Evolutionary conservation across 805 yeast genomes (phyloP), one percentile per base, ranked within the genome.

Genomic region (Barnettozyma siamensis): DNA sequence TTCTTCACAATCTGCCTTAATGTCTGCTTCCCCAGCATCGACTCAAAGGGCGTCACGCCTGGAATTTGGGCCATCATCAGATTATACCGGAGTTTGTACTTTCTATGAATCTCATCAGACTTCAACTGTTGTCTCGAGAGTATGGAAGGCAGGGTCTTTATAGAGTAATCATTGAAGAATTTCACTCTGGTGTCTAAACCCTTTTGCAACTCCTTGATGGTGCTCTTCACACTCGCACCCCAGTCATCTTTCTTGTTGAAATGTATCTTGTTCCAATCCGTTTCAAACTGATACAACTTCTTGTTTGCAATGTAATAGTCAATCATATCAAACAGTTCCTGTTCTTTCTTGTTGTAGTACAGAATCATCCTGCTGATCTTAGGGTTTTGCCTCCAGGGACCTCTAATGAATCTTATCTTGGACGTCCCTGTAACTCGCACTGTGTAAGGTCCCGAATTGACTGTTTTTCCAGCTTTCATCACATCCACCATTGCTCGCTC

Each of bases 41-140:
- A 40, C 5, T 53, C 57, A 42, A 45, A 50, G 2, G 59, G 42
- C 9, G 52, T 46, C 7, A 43, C 38, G 11, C 36, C 47, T 4
- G 29, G 4, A 3, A 42, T 50, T 11, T 54, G 54, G 10, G 40
- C 16, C 16, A 46, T 23, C 47, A 63, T 35, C 3, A 24, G 19
- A 2, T 43, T 37, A 29, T 53, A 57, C 28, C 66, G 50, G 8
- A 13, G 18, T 21, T 55, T 48, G 18, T 59, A 47, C 21, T 40
- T 50, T 10, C 40, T n/a, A 43, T 62, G 59, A 43, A 63, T 50
- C 21, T 23, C 23, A 28, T 53, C 34, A 24, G 60, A 51, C 33
- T 46, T 45, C 4, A 31, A 13, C 30, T 54, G 57, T n/a, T 13
- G 19, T 32, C 9, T 13, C 4, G 16, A 15, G 12, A 32, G 20